Evolutionary conservation across 176 grass and related monocot species (phyloP), one percentile per base, ranked within the genome.

Genomic region (Cymbopogon citratus): DNA sequence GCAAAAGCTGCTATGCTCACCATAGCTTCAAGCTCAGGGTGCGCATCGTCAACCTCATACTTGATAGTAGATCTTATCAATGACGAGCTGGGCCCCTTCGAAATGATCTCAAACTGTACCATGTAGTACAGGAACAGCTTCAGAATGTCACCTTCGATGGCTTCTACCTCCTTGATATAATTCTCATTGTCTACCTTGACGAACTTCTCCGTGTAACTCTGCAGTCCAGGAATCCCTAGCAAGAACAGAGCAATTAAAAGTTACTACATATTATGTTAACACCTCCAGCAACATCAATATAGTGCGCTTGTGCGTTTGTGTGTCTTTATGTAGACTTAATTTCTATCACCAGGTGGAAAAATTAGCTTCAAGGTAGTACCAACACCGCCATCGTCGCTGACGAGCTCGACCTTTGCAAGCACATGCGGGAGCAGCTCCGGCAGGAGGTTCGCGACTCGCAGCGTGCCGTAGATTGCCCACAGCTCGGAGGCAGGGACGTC

Each of bases 271-370:
- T 7, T 9, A 19, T 65, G 14, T 4, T 15, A 35, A 15, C 6
- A 8, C 34, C n/a, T 38, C 65, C 0, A 39, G 51, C 51, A 54
- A 19, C 35, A 40, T 21, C 9, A 40, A 69, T 21, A n/a, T n/a
- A n/a, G n/a, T n/a, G n/a, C n/a, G n/a, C n/a, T n/a, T n/a, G n/a
- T n/a, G n/a, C n/a, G n/a, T n/a, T n/a, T n/a, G n/a, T n/a, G n/a
- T n/a, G n/a, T n/a, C n/a, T n/a, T n/a, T n/a, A n/a, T n/a, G n/a
- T n/a, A n/a, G n/a, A 40, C 38, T 40, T 9, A 40, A 40, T 40
- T 54, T 54, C 2, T 54, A 35, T 90, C 36, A 86, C 88, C 88
- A 3, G 83, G 88, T 59, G 84, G 60, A 14, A 90, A 90, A 6
- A 44, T 86, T 15, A 83, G 77, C 73, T 79, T n/a, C 45, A 86